Evolutionary conservation across 2,329 filamentous ascomycete species (phyloP), one percentile per base, ranked within the genome.

Genomic region (Lasiodiplodia theobromae): DNA sequence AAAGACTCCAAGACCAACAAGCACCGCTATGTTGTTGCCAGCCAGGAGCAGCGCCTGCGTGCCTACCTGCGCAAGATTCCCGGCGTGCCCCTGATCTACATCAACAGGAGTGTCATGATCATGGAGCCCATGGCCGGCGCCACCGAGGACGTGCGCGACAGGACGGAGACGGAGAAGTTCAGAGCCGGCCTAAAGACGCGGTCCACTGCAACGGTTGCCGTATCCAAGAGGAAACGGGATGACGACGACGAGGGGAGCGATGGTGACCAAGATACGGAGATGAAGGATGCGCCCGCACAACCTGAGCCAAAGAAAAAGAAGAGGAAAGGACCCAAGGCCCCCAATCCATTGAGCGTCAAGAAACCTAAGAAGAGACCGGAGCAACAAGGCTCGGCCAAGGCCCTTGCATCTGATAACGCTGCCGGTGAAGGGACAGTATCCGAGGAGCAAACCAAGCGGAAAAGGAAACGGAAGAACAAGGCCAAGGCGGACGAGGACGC

Each of bases 101-200:
- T 95, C 72, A 89, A 89, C 71, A 85, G 91, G 68, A 92, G 90
- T 70, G 92, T 96, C 66, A 92, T 95, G 88, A 89, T 91, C 67
- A 85, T 92, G 83, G 88, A 92, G 79, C 91, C 91, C 16, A 93
- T 96, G 91, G 89, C 91, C 21, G 86, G 84, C 49, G 86, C 86
- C 66, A 92, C 89, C 18, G 86, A 86, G 49, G 84, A 87, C 69
- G 85, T 88, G 57, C 86, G 90, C 70, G 86, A 90, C 64, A 84
- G 84, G 69, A 91, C 92, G 71, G 93, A 96, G 83, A 87, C 85
- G 73, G 85, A 84, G 68, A 96, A 96, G 81, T 92, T 94, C 75
- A 86, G 89, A 71, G 85, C 87, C 21, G 92, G 91, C 57, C 81
- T 94, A 72, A 90, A 87, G 78, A 82, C 71, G 72, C 73, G 76